These are phyloP conservation scores for Lachancea nothofagi DNA, from an alignment of 805 yeast genomes.

Conservation along the genomic window DNA sequence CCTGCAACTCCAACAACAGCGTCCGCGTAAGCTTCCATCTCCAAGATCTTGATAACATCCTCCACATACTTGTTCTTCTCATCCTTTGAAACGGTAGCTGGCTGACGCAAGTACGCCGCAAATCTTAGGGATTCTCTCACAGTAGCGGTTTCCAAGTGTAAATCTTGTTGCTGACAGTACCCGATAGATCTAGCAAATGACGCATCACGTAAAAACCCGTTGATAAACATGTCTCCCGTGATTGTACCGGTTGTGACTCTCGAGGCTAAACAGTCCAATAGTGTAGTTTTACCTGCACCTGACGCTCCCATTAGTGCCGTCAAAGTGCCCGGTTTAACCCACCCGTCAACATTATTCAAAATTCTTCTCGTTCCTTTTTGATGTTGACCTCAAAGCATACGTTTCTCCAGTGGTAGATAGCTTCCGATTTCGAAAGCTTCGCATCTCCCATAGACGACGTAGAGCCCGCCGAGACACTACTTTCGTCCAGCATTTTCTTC, in stretches of 20 bases:
- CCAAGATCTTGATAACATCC: slow-evolving; percentile 57
- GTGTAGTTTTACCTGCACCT: slow-evolving; percentile 82
- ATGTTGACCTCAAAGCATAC: slow-evolving; percentile 65
- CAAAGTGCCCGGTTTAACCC: slow-evolving; percentile 78
- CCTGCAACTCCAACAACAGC: slow-evolving; percentile 79
- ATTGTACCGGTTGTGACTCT: slow-evolving; percentile 66
- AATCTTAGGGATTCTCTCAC: slow-evolving; percentile 71
- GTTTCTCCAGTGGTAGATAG: slow-evolving; percentile 73
- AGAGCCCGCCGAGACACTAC: slow-evolving; percentile 11
- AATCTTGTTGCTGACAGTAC: slow-evolving; percentile 76
- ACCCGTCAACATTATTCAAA: slow-evolving; percentile 64
- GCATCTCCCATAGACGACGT: slow-evolving; percentile 16
- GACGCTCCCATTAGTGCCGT: slow-evolving; percentile 83
- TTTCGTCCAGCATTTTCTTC: slow-evolving; percentile 23
- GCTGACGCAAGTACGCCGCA: slow-evolving; percentile 69
- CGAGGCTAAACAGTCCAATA: slow-evolving; percentile 66
- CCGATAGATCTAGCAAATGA: slow-evolving; percentile 76
- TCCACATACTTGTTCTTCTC: slow-evolving; percentile 69
- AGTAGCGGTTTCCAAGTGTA: slow-evolving; percentile 62
- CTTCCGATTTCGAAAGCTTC: slow-evolving; percentile 33
- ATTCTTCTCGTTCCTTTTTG: slow-evolving; percentile 56
- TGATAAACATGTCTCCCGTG: slow-evolving; percentile 67
- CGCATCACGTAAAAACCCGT: slow-evolving; percentile 55
- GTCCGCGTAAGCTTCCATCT: slow-evolving; percentile 65
- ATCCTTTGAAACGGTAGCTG: slow-evolving; percentile 44